Conservation (phyloP, 1,139 yeast genomes). For the Taphrina betulina region DNA sequence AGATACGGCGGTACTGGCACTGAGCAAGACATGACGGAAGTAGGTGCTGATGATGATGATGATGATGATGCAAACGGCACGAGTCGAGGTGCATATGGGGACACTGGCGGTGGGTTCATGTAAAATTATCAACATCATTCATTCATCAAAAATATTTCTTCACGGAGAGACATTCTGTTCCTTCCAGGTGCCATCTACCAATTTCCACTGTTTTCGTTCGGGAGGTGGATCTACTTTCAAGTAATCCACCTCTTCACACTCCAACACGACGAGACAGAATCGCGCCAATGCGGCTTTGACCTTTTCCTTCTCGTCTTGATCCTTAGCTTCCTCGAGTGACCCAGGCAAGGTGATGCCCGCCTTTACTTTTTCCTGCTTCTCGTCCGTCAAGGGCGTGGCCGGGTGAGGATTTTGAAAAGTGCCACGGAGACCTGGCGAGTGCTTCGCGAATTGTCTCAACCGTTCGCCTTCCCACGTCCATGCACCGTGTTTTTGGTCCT, state of each 20-base stretch:
- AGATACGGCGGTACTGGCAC: constrained; percentile 18
- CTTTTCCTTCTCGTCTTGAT: constrained; percentile 12
- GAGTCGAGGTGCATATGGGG: neutral
- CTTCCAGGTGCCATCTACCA: constrained; percentile 2
- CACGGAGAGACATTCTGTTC: constrained; percentile 21
- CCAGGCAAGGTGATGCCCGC: constrained; percentile 19
- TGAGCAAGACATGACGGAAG: neutral
- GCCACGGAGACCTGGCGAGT: constrained; percentile 27
- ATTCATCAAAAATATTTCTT: neutral
- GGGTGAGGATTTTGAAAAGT: constrained; percentile 27
- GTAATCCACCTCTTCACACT: constrained; percentile 26
- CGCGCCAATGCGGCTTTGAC: constrained; percentile 19
- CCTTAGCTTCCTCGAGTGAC: constrained; percentile 15
- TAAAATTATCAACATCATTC: neutral
- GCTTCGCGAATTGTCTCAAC: constrained; percentile 27
- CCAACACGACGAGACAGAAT: constrained; percentile 26
- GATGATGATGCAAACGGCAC: too few relatives aligned
- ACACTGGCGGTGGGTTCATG: constrained; percentile 13
- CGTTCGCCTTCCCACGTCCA: constrained; percentile 32
- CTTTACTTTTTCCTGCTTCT: constrained; percentile 9
- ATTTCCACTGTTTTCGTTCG: constrained; percentile 20
- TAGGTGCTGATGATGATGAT: neutral
- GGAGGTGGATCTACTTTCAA: constrained; percentile 29
- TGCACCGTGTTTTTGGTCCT: too few relatives aligned
- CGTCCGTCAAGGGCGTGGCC: constrained; percentile 18